phyloP scores from a whole-genome alignment of 345 rosid species.

The Eutrema yunnanense region DNA sequence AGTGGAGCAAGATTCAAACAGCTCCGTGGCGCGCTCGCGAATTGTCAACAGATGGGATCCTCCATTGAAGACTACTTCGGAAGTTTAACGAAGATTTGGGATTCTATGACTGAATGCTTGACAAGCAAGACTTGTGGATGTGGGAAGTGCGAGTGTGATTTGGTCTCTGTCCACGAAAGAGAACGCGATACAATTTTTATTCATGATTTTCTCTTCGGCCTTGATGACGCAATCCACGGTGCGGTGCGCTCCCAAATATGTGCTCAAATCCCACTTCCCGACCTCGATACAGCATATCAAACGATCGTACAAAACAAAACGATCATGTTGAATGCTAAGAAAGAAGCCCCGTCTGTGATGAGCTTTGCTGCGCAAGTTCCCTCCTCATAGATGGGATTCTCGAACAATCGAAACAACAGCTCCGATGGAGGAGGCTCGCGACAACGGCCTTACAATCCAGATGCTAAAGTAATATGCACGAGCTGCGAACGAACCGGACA shows the following conservation, averaged over 20 bases:
- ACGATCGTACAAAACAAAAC: background rate
- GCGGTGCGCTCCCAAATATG: background rate
- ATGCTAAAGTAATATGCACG: too few species aligned
- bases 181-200: background rate
- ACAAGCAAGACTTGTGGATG: background rate
- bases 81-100: background rate
- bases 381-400: too few species aligned
- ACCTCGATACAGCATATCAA: background rate
- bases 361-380: too few species aligned
- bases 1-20: background rate
- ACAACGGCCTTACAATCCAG: too few species aligned
- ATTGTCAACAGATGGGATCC: background rate
- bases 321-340: background rate
- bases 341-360: too few species aligned
- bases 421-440: too few species aligned
- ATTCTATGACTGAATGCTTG: background rate
- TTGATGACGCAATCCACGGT: background rate
- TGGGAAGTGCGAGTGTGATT: background rate
- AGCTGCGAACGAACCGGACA: too few species aligned
- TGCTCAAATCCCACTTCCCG: background rate
- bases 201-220: background rate
- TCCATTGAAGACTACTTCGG: background rate
- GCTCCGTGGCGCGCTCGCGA: background rate
- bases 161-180: background rate
- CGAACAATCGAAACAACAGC: too few species aligned